Evolutionary conservation across 2,329 filamentous ascomycete genomes (phyloP).

Genomic region (Aspergillus versicolor): DNA sequence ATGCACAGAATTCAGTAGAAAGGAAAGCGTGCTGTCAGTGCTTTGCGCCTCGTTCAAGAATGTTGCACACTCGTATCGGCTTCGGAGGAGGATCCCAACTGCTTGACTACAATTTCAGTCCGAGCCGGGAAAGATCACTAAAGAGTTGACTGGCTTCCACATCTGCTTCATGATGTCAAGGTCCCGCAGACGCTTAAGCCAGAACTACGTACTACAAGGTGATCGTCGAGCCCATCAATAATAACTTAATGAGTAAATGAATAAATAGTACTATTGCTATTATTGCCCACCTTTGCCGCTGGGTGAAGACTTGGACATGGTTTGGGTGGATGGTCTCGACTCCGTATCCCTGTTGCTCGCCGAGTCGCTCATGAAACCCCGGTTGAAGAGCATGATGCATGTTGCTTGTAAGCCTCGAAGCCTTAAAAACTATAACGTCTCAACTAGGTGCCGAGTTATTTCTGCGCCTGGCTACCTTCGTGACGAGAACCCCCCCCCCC

Average conservation of each 20-base stretch:
- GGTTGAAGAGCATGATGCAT: constrained; percentile 1
- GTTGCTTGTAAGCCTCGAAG: neutral
- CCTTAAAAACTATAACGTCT: neutral
- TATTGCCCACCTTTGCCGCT: neutral
- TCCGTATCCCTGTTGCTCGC: constrained; percentile 17
- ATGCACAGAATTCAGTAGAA: neutral
- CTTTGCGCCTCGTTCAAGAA: neutral
- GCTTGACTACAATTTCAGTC: neutral
- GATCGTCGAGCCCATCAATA: neutral
- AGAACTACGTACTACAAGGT: neutral
- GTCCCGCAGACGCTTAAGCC: neutral
- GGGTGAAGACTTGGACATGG: neutral
- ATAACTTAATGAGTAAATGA: neutral
- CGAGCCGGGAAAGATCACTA: no score
- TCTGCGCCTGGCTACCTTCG: no score
- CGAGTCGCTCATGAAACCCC: neutral
- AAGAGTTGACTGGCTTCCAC: neutral
- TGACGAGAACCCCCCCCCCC: no score
- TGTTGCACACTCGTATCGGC: neutral
- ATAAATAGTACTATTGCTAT: neutral
- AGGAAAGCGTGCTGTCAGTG: neutral
- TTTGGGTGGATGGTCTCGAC: constrained; percentile 10
- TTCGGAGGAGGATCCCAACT: no score
- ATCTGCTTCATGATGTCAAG: neutral
- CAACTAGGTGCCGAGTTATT: no score